These are phyloP conservation scores for Mucor circinelloides DNA, from an alignment of 371 early-diverging fungal species.

Conservation along the genomic window DNA sequence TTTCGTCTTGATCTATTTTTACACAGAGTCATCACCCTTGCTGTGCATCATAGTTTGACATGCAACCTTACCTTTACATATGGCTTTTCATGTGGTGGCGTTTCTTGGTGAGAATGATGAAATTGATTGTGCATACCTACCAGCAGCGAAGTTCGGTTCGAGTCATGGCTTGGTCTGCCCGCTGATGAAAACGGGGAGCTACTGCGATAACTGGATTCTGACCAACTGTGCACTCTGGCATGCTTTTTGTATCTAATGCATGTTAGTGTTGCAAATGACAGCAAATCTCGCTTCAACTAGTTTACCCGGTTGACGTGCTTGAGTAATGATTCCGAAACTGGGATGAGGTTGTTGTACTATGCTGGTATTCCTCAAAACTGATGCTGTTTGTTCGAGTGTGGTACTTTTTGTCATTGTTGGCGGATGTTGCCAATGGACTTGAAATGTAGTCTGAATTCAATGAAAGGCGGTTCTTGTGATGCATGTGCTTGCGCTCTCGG, in stretches of 20 bases:
- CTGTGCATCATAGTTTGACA: not conserved
- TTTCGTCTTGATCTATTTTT: slow-evolving; percentile 35
- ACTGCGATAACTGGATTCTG: slow-evolving; percentile 5
- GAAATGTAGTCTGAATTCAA: not conserved
- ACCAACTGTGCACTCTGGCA: slow-evolving; percentile 19
- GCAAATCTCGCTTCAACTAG: not conserved
- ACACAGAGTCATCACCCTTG: not conserved
- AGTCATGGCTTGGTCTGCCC: slow-evolving; percentile 9
- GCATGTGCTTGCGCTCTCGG: not conserved
- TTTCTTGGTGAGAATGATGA: slow-evolving; percentile 2
- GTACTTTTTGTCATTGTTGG: not conserved
- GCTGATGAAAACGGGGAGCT: not conserved
- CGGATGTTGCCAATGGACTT: not conserved
- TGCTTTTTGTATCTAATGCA: not conserved
- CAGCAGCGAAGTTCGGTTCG: not conserved
- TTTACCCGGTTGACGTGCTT: not conserved
- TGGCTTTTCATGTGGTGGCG: slow-evolving; percentile 30
- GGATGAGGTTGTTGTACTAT: not conserved
- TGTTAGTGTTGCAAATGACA: not conserved
- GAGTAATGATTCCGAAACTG: not conserved
- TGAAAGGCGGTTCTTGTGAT: not conserved
- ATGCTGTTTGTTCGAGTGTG: slow-evolving; percentile 4
- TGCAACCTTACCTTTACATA: slow-evolving; percentile 38
- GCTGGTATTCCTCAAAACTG: slow-evolving; percentile 14
- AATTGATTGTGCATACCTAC: slow-evolving; percentile 17